Evolutionary conservation across 208 protist genomes (phyloP), one percentile per base, ranked within the genome.

Genomic region (Hexamita inflata): DNA sequence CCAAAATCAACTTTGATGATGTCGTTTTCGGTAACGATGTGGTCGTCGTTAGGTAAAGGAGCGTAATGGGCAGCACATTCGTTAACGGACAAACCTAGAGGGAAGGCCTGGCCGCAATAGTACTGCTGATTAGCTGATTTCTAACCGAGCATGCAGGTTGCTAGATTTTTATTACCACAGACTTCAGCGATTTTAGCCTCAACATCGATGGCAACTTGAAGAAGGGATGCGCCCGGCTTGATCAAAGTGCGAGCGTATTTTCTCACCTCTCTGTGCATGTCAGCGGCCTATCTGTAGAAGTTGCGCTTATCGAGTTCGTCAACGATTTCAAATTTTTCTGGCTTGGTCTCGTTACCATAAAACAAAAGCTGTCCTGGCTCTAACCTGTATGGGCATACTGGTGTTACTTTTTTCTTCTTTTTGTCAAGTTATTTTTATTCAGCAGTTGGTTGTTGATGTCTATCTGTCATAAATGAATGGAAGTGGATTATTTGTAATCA

Each of bases 1-100:
- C 95, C 94, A 85, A 98, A 96, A 97, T 89, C 79, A 64, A 78
- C 40, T 82, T 97, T 98, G 81, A 96, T 87, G 28, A 98, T 92
- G 78, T 98, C 94, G 75, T 92, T 87, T 62, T 93, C 88, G 11
- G 82, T 77, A 45, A 98, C 76, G 19, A 97, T 86, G 0, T 89
- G 88, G 61, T 92, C 90, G 74, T 98, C 94, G 13, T 90, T 91
- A 4, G 86, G 84, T 78, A 97, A 97, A 40, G 94, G 94, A 0
- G 94, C 95, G 76, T 89, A 98, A 85, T 98, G 94, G 0, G 95
- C 95, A 38, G 94, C 95, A 45, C 88, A 85, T 79, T 95, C 80
- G 83, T 98, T 98, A 30, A 98, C 77, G 15, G 92, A 96, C 58
- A 85, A 82, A 59, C 88, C 89, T 24, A 64, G 57, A 30, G 77